Conservation (phyloP, 768 basidiomycete genomes). For the Paxillus ammoniavirescens region DNA sequence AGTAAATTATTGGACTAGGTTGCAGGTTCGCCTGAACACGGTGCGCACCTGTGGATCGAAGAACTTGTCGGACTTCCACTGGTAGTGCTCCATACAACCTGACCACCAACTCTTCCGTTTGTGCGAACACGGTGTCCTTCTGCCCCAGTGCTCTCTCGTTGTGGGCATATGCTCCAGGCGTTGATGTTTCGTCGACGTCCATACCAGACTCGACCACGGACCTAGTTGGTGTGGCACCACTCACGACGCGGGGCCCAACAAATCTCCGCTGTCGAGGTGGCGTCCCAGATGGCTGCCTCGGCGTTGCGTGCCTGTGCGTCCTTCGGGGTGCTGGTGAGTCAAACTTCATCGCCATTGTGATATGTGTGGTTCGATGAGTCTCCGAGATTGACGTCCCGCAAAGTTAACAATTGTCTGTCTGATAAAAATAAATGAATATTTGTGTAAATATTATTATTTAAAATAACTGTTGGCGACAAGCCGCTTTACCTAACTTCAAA, state of each 20-base stretch:
- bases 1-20: not conserved
- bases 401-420: too few species aligned
- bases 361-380: constrained; percentile 1
- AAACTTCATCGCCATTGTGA: constrained; percentile 43
- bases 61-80: constrained; percentile 68
- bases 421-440: too few species aligned
- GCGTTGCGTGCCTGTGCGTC: constrained; percentile 35
- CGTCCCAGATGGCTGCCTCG: constrained; percentile 22
- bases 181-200: constrained; percentile 63
- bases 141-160: constrained; percentile 34
- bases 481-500: too few species aligned
- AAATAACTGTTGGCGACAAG: too few species aligned
- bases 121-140: constrained; percentile 54
- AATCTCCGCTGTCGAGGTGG: constrained; percentile 26
- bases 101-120: constrained; percentile 68
- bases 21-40: not conserved
- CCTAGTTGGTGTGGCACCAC: constrained; percentile 20
- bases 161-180: constrained; percentile 36
- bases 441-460: too few species aligned
- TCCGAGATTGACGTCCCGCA: too few species aligned
- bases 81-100: constrained; percentile 70
- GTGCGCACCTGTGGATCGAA: constrained; percentile 59
- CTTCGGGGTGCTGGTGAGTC: constrained; percentile 60
- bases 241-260: constrained; percentile 22
- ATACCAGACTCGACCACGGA: constrained; percentile 48